Base-by-base conservation (phyloP, 805 yeast genomes). In the Soucietia sequanensis region DNA sequence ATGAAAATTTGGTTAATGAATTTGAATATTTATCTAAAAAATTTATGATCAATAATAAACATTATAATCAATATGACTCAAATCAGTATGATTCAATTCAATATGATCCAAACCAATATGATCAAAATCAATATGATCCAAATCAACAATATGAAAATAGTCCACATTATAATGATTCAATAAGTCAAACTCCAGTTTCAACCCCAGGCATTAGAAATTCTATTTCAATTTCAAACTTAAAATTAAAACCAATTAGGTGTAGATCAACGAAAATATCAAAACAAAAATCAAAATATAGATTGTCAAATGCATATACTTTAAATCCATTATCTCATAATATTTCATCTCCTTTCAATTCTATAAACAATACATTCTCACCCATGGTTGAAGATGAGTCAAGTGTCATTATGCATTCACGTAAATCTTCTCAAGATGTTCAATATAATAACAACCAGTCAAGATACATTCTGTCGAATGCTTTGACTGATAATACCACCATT, bases 181-280 rank as follows among this genome's bases (percentile, higher is more conserved):
- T 17, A 12, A 17, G 17, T 18, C 24, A n/a, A 19, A 14, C 21
- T 12, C 11, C 27, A 16, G 4, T n/a, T 21, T 10, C 21, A 23
- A 27, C 29, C 14, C 27, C 22, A 6, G 16, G 30, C 13, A 14
- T 52, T 27, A 37, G 39, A 5, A 49, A 48, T 33, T 37, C 51
- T 19, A 40, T 44, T 10, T 67, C 72, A n/a, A 46, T 66, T 12
- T 60, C 69, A 2, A 56, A 60, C 42, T 50, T 68, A 31, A 50
- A 52, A 30, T 48, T 68, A 32, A 66, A 65, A 44, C 74, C 74
- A 4, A 56, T 68, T n/a, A 42, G 63, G 34, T 65, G 71, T 43
- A 47, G 38, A 34, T 43, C 44, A 18, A 50, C 55, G 18, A 61
- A 56, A 35, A 56, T 65, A 2, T 48, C 58, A 38, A 67, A 65